Percentiles rank a stretch among this genome's conserved stretches.
Evolutionary conservation across 352 stramenopile genomes (phyloP).

Genomic region (Blastocystis sp.): DNA sequence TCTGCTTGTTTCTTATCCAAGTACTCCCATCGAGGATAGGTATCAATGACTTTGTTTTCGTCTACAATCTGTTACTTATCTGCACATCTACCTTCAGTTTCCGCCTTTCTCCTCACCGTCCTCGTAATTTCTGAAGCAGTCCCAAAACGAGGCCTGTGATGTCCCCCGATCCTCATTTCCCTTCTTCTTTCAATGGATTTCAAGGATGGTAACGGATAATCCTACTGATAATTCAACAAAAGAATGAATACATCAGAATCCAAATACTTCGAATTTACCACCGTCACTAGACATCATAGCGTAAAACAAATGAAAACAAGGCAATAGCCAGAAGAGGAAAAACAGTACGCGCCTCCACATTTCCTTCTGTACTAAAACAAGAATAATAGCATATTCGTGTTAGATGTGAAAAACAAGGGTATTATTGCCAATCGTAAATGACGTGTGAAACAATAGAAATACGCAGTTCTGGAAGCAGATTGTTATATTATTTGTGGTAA

Average conservation of each 20-base stretch:
- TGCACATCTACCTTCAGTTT: neutral
- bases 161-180: neutral
- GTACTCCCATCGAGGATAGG: neutral
- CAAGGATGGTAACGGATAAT: neutral
- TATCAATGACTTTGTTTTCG: neutral
- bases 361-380: too few species aligned
- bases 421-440: neutral
- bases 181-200: neutral
- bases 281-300: neutral
- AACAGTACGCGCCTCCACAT: too few species aligned
- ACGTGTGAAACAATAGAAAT: neutral
- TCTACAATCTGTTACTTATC: neutral
- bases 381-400: too few species aligned
- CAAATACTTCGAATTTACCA: neutral
- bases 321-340: too few species aligned
- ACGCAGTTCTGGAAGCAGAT: neutral
- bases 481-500: neutral
- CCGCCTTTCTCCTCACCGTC: neutral
- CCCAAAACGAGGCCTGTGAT: neutral
- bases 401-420: too few species aligned
- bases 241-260: neutral
- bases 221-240: neutral
- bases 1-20: neutral
- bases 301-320: neutral
- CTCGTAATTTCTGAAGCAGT: neutral